These are phyloP conservation scores for Talaromyces trachyspermus DNA, from an alignment of 495 filamentous ascomycete species.

Conservation along the genomic window DNA sequence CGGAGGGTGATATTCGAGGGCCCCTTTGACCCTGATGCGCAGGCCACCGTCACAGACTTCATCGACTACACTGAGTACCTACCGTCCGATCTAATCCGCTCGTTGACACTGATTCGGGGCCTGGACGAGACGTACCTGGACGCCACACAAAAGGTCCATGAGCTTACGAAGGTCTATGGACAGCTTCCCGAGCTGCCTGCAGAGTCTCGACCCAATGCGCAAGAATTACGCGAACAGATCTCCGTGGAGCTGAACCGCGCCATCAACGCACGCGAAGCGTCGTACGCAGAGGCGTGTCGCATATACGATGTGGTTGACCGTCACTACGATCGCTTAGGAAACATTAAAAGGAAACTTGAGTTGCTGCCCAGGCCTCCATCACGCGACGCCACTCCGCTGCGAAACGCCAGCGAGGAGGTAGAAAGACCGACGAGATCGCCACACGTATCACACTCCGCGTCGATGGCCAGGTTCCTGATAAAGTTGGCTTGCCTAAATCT, in stretches of 20 bases:
- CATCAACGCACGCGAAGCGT: constrained; percentile 65
- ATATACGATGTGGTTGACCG: constrained; percentile 72
- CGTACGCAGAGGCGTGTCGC: constrained; percentile 76
- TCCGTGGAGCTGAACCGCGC: constrained; percentile 67
- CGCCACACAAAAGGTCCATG: constrained; percentile 59
- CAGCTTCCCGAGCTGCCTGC: constrained; percentile 54
- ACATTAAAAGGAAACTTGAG: constrained; percentile 75
- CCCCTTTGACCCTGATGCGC: constrained; percentile 77
- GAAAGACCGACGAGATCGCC: constrained; percentile 32
- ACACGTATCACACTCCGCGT: constrained; percentile 59
- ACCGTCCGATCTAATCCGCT: constrained; percentile 84
- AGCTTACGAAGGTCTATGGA: constrained; percentile 66
- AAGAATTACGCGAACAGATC: constrained; percentile 64
- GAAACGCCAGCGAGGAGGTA: constrained; percentile 45
- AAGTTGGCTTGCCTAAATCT: constrained; percentile 20
- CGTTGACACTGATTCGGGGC: constrained; percentile 77
- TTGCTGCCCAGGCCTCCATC: constrained; percentile 65
- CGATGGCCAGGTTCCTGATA: constrained; percentile 40
- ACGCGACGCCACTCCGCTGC: constrained; percentile 59
- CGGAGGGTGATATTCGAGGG: constrained; percentile 42
- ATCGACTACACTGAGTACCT: constrained; percentile 97
- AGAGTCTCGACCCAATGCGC: constrained; percentile 44
- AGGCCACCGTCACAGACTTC: constrained; percentile 89
- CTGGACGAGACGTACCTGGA: constrained; percentile 67
- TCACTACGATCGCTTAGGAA: constrained; percentile 67